phyloP scores from a whole-genome alignment of 345 rosid genomes.

The Turnera subulata region DNA sequence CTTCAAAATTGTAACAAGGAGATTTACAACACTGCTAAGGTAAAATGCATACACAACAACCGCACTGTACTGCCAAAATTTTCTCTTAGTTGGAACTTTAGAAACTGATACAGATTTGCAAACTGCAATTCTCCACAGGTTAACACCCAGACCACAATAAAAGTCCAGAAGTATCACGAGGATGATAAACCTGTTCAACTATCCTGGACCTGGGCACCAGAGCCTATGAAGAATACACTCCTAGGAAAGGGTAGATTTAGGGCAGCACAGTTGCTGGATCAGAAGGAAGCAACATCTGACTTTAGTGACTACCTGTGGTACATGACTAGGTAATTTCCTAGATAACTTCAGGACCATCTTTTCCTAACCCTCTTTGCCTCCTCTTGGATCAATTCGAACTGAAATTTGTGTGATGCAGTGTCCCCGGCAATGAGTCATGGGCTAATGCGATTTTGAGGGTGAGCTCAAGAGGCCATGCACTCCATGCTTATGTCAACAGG shows the following conservation, averaged over 20 bases:
- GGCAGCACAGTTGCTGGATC: conserved; percentile 8
- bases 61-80: no score
- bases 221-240: not conserved
- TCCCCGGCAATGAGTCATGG: not conserved
- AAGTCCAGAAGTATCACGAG: not conserved
- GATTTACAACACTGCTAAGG: conserved; percentile 14
- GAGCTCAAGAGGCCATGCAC: not conserved
- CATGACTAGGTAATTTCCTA: conserved; percentile 1
- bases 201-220: conserved; percentile 11
- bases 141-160: conserved; percentile 4
- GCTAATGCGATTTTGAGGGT: conserved; percentile 7
- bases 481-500: conserved; percentile 5
- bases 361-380: no score
- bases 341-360: not conserved
- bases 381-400: no score
- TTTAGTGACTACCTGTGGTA: conserved; percentile 1
- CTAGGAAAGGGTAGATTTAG: conserved; percentile 4
- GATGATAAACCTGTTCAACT: not conserved
- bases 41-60: not conserved
- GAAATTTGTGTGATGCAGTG: not conserved
- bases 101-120: not conserved
- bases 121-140: not conserved
- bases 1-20: conserved; percentile 19
- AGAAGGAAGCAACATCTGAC: conserved; percentile 4
- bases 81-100: not conserved